Percentiles rank a stretch among this genome's conserved stretches.
Conservation (phyloP, 2,329 filamentous ascomycete genomes). For the Fusarium sambucinum region DNA sequence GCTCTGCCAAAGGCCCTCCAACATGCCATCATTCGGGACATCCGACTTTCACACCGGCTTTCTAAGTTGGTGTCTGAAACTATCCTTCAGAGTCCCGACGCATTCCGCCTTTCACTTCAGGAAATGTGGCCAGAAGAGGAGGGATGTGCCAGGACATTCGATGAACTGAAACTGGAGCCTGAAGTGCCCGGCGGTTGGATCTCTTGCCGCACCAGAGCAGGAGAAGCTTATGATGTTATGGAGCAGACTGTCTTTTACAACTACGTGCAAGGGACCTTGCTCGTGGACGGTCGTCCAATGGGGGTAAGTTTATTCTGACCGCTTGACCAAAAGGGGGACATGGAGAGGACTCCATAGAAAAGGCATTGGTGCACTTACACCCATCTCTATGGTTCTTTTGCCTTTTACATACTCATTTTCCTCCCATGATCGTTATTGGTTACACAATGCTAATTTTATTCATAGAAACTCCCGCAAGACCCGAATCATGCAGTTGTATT, state of each 20-base stretch:
- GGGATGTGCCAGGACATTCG: constrained; percentile 25
- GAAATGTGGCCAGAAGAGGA: constrained; percentile 43
- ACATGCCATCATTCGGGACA: constrained; percentile 39
- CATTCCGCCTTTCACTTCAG: constrained; percentile 33
- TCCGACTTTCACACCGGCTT: constrained; percentile 40
- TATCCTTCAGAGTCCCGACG: constrained; percentile 26
- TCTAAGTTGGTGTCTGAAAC: constrained; percentile 12
- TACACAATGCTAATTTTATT: background rate
- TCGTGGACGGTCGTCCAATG: constrained; percentile 53
- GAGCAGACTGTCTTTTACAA: constrained; percentile 52
- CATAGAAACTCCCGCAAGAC: constrained; percentile 62
- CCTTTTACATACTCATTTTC: background rate
- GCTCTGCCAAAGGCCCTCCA: constrained; percentile 32
- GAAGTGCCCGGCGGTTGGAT: constrained; percentile 22
- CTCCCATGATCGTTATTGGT: too few species aligned
- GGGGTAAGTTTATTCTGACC: constrained; percentile 20
- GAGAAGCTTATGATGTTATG: background rate
- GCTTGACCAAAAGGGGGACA: background rate
- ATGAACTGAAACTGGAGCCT: background rate
- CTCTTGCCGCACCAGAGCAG: constrained; percentile 28
- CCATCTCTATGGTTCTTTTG: background rate
- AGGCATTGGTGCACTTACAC: too few species aligned
- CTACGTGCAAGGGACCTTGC: constrained; percentile 42
- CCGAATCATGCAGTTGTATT: constrained; percentile 58
- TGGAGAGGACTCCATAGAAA: background rate